A percentile compares a stretch with the other conserved stretches of the same genome.
Evolutionary conservation across 305 asterid genomes (phyloP).

Genomic region (Fraxinus ornus): DNA sequence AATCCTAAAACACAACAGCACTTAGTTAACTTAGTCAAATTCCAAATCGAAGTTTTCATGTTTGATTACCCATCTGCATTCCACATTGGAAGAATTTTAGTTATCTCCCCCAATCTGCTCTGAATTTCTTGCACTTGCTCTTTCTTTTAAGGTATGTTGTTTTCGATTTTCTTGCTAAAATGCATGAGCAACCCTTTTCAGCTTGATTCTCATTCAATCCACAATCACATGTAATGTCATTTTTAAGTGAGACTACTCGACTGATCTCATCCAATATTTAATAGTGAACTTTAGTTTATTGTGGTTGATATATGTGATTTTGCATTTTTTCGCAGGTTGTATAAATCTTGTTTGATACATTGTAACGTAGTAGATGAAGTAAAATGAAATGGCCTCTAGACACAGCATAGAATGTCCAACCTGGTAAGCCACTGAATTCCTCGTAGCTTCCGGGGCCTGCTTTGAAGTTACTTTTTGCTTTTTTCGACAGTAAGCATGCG

Average conservation of each 20-base stretch:
- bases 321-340: neutral
- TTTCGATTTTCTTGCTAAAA: neutral
- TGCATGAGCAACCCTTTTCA: neutral
- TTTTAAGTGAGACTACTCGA: neutral
- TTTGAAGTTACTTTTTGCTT: neutral
- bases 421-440: conserved; percentile 31
- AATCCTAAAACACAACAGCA: conserved; percentile 23
- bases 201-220: neutral
- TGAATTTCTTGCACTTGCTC: neutral
- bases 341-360: neutral
- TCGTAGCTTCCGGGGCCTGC: neutral
- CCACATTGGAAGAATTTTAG: neutral
- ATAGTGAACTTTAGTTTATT: neutral
- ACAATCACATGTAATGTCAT: neutral
- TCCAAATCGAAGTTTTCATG: neutral
- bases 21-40: conserved; percentile 26
- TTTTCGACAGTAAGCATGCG: neutral
- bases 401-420: conserved; percentile 32
- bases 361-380: neutral
- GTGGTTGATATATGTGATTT: neutral
- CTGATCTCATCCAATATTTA: neutral
- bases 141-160: conserved; percentile 11
- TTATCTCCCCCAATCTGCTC: neutral
- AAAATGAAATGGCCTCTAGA: conserved; percentile 44
- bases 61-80: neutral